Percentiles rank a stretch among this genome's conserved stretches.
phyloP scores from a whole-genome alignment of 2,329 filamentous ascomycete species.

The Fusarium tjaetaba region DNA sequence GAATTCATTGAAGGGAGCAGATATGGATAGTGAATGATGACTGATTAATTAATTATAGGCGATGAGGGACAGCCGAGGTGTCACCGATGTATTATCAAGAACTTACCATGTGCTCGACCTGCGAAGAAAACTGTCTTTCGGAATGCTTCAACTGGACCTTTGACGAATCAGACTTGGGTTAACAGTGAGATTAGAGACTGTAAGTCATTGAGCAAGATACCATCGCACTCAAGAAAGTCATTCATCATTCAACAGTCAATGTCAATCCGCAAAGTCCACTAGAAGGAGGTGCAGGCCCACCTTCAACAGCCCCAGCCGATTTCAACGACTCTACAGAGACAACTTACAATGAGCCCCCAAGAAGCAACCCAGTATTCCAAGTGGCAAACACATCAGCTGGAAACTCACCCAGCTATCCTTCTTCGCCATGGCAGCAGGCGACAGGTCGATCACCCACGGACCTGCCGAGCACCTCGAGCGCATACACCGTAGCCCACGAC shows the following conservation, averaged over 20 bases:
- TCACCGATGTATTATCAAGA: conserved; percentile 47
- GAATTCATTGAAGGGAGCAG: background rate
- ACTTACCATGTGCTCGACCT: conserved; percentile 49
- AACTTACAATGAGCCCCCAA: conserved; percentile 1
- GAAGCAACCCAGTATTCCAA: background rate
- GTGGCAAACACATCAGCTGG: background rate
- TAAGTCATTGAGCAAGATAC: conserved; percentile 28
- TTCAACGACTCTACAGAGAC: background rate
- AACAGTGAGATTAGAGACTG: conserved; percentile 49
- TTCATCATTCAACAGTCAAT: background rate
- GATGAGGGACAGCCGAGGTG: conserved; percentile 53
- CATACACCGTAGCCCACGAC: conserved; percentile 12
- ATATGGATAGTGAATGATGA: too few relatives aligned
- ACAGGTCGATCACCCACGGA: conserved; percentile 17
- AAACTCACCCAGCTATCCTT: conserved; percentile 7
- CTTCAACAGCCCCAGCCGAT: background rate
- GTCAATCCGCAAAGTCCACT: conserved; percentile 7
- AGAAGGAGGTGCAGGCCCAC: background rate
- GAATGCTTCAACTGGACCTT: conserved; percentile 47
- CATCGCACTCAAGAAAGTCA: fast-evolving
- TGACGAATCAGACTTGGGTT: conserved; percentile 52
- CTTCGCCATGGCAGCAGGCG: conserved; percentile 25
- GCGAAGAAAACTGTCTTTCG: conserved; percentile 51
- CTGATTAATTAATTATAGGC: conserved; percentile 41
- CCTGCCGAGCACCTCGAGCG: conserved; percentile 13